Evolutionary conservation across 441 rosid species (phyloP).

Genomic region (Rhodomyrtus psidioides): DNA sequence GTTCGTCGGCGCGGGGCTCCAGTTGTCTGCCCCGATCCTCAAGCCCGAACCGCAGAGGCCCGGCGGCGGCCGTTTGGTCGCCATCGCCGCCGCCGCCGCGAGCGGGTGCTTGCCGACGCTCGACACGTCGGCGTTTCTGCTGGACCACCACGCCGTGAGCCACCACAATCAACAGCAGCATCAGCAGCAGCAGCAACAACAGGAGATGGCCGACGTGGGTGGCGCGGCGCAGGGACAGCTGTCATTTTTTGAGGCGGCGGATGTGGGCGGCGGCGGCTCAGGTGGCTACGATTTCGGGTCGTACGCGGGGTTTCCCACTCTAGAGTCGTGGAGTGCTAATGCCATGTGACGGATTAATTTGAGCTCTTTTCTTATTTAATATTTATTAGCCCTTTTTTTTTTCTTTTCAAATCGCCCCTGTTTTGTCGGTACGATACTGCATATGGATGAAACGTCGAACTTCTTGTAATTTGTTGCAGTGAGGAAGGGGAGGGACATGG

Average conservation of each 20-base stretch:
- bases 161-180: background rate
- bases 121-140: conserved; percentile 66
- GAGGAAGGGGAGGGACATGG: background rate
- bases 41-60: conserved; percentile 55
- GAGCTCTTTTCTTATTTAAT: background rate
- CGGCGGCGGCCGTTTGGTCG: conserved; percentile 6
- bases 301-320: conserved; percentile 39
- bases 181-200: conserved; percentile 21
- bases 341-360: conserved; percentile 23
- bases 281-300: conserved; percentile 20
- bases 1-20: conserved; percentile 17
- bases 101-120: conserved; percentile 45
- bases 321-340: conserved; percentile 52
- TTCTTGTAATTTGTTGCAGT: background rate
- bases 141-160: conserved; percentile 22
- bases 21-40: conserved; percentile 21
- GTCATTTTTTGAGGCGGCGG: background rate
- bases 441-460: background rate
- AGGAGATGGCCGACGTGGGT: conserved; percentile 1
- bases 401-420: background rate
- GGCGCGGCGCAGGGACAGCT: conserved; percentile 2
- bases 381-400: background rate
- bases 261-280: conserved; percentile 1
- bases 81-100: background rate
- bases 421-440: background rate